phyloP scores from a whole-genome alignment of 176 grass and related monocot species.

The Avena insularis region DNA sequence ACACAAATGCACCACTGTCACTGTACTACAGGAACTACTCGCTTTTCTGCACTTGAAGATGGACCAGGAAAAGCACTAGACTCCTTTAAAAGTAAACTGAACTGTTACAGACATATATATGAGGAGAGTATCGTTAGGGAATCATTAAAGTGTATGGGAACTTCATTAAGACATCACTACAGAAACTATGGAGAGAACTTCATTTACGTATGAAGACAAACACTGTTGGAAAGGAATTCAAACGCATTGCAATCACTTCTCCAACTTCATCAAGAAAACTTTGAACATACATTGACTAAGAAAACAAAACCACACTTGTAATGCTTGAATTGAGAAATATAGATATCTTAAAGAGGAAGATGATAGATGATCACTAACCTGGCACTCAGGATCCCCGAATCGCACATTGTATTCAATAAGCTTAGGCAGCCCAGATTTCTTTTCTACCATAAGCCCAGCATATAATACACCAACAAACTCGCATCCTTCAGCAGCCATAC shows the following conservation, averaged over 20 bases:
- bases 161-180: slow-evolving; percentile 19
- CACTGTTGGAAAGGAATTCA: not conserved
- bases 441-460: slow-evolving; percentile 94
- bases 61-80: not conserved
- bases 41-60: not conserved
- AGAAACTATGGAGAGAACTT: not conserved
- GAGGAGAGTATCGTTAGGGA: not conserved
- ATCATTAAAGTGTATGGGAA: not conserved
- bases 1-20: slow-evolving; percentile 17
- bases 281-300: slow-evolving; percentile 8
- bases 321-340: not conserved
- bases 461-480: slow-evolving; percentile 91
- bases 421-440: slow-evolving; percentile 81
- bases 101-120: not conserved
- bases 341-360: slow-evolving; percentile 16
- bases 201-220: not conserved
- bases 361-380: slow-evolving; percentile 61
- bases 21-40: slow-evolving; percentile 6
- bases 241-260: not conserved
- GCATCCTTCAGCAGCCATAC: slow-evolving; percentile 86
- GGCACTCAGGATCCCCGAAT: slow-evolving; percentile 94
- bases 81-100: not conserved
- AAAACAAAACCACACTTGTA: slow-evolving; percentile 13
- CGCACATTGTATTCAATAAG: slow-evolving; percentile 93
- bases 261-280: slow-evolving; percentile 1